phyloP scores from a whole-genome alignment of 768 basidiomycete species.

The Strobilomyces dryophilus region DNA sequence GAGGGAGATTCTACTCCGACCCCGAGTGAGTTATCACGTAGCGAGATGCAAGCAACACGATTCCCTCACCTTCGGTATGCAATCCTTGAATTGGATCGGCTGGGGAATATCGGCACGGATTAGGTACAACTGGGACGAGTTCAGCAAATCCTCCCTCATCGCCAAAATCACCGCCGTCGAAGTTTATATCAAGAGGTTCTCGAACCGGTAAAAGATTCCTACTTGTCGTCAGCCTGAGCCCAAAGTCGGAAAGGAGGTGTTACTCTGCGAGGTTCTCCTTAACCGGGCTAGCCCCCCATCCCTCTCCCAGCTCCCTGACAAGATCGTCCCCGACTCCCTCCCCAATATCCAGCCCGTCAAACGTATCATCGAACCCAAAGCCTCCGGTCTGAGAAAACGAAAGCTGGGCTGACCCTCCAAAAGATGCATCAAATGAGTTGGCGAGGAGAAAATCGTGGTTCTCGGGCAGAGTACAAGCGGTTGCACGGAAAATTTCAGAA shows the following conservation, averaged over 20 bases:
- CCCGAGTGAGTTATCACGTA: neutral
- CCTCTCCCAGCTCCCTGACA: constrained; percentile 69
- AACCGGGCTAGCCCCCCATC: constrained; percentile 44
- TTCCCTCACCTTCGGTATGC: constrained; percentile 7
- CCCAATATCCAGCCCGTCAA: constrained; percentile 55
- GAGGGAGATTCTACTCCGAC: constrained; percentile 4
- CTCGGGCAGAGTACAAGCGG: constrained; percentile 65
- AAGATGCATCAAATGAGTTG: constrained; percentile 62
- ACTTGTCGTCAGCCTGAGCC: constrained; percentile 8
- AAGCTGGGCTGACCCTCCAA: constrained; percentile 34
- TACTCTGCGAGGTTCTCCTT: constrained; percentile 15
- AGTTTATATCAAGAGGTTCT: constrained; percentile 14
- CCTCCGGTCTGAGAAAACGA: constrained; percentile 56
- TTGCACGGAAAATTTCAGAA: constrained; percentile 46
- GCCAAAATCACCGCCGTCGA: constrained; percentile 19
- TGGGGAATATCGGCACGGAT: neutral
- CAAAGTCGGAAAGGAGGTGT: neutral
- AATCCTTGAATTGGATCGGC: neutral
- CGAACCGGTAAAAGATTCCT: constrained; percentile 17
- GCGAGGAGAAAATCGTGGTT: constrained; percentile 64
- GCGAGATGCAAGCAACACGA: neutral
- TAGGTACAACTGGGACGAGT: neutral
- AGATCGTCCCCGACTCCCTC: constrained; percentile 69
- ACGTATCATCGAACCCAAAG: constrained; percentile 51
- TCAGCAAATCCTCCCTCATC: constrained; percentile 20